phyloP scores from a whole-genome alignment of 2,329 filamentous ascomycete genomes.

The Diaporthe capsici region DNA sequence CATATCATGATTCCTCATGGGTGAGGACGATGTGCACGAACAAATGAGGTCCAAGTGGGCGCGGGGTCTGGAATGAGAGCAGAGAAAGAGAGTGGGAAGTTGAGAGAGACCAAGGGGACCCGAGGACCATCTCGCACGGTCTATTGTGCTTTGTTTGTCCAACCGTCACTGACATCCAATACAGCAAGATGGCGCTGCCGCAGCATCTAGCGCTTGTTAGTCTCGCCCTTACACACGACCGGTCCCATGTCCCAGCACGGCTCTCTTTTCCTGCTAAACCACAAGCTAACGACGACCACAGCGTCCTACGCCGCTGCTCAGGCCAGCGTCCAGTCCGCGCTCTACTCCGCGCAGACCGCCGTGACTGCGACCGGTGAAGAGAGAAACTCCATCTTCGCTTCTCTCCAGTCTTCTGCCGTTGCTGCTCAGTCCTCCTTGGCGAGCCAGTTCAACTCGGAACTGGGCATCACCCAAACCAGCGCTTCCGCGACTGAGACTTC shows the following conservation, averaged over 20 bases:
- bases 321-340: conserved; percentile 24
- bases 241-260: background rate
- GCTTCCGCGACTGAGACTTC: conserved; percentile 3
- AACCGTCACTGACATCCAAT: background rate
- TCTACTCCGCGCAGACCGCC: conserved; percentile 19
- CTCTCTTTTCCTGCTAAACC: background rate
- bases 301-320: conserved; percentile 25
- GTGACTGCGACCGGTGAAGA: conserved; percentile 30
- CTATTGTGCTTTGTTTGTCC: background rate
- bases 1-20: background rate
- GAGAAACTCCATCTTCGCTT: conserved; percentile 29
- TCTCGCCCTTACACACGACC: background rate
- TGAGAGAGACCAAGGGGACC: background rate
- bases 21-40: background rate
- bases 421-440: conserved; percentile 26
- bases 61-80: background rate
- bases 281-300: background rate
- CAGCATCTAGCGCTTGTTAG: conserved; percentile 28
- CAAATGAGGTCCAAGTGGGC: background rate
- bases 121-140: background rate
- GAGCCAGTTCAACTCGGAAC: conserved; percentile 9
- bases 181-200: conserved; percentile 25
- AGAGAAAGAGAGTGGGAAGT: too few relatives aligned
- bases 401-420: conserved; percentile 31
- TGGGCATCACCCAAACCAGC: conserved; percentile 19